These are phyloP conservation scores for Penicillium sp. DNA, from an alignment of 2,329 filamentous ascomycete species.

Conservation along the genomic window DNA sequence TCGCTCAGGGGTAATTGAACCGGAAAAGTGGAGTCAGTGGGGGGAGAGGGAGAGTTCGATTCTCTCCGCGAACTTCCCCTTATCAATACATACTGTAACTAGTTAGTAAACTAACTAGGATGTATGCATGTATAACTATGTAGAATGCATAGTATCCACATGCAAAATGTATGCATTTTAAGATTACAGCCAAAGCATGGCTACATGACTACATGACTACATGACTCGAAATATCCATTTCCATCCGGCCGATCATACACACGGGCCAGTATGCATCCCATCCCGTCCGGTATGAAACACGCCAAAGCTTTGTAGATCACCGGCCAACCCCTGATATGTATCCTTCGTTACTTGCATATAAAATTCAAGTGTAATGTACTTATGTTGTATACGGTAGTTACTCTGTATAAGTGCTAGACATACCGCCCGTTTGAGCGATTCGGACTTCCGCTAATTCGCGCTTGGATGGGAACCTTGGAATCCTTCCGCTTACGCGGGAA, in stretches of 20 bases:
- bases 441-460: not conserved
- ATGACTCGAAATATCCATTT: not conserved
- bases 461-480: not conserved
- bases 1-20: conserved; percentile 21
- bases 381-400: no score
- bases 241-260: conserved; percentile 13
- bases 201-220: not conserved
- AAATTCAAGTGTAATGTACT: not conserved
- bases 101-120: not conserved
- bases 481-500: not conserved
- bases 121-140: not conserved
- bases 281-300: conserved; percentile 23
- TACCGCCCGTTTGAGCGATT: not conserved
- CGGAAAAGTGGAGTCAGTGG: conserved; percentile 20
- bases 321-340: conserved; percentile 7
- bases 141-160: conserved; percentile 2
- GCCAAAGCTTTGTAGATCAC: conserved; percentile 22
- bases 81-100: not conserved
- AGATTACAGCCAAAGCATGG: not conserved
- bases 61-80: not conserved
- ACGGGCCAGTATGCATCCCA: conserved; percentile 21
- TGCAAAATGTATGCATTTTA: not conserved
- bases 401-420: not conserved
- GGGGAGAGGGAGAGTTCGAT: not conserved
- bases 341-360: conserved; percentile 2